phyloP scores from a whole-genome alignment of 2,329 filamentous ascomycete species.

The Alternaria atra region DNA sequence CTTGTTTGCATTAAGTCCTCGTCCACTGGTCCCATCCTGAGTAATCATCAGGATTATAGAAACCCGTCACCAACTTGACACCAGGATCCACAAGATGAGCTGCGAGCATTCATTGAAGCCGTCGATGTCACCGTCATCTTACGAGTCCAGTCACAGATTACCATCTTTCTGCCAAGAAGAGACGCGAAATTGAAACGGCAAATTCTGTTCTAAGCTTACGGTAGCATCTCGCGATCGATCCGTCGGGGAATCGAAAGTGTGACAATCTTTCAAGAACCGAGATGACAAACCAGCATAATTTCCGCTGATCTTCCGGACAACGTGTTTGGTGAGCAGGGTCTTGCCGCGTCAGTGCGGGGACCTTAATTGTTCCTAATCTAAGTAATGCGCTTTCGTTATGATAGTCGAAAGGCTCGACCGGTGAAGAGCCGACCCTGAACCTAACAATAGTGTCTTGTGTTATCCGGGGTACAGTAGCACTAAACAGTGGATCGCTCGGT shows the following conservation, averaged over 20 bases:
- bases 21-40: neutral
- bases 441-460: neutral
- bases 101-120: neutral
- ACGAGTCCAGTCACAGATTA: neutral
- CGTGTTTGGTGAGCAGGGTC: neutral
- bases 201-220: neutral
- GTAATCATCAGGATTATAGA: neutral
- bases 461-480: neutral
- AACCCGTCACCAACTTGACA: neutral
- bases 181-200: conserved; percentile 4
- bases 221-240: neutral
- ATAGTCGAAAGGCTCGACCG: neutral
- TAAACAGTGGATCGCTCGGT: neutral
- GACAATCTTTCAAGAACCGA: neutral
- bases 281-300: conserved; percentile 4
- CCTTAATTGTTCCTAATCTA: neutral
- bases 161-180: conserved; percentile 2
- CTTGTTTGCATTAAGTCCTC: neutral
- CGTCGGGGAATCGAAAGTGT: neutral
- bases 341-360: neutral
- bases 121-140: conserved; percentile 1
- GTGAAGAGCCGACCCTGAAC: neutral
- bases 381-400: neutral
- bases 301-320: conserved; percentile 2
- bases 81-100: neutral